Evolutionary conservation across 2,329 filamentous ascomycete species (phyloP), one percentile per base, ranked within the genome.

Genomic region (Penicillium sp.): DNA sequence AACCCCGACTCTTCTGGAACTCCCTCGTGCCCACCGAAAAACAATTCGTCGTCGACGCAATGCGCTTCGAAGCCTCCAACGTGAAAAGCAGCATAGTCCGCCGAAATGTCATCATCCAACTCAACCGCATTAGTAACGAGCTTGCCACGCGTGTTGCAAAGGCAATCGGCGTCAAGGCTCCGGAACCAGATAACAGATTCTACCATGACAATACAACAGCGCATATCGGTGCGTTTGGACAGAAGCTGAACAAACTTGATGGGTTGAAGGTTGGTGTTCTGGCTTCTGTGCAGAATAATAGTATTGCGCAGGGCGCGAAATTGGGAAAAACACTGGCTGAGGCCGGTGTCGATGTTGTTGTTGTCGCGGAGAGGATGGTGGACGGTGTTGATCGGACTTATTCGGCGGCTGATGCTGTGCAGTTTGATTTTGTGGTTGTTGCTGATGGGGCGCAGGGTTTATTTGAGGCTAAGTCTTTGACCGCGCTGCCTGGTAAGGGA

Each of bases 1-100:
- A 89, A 64, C 80, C 84, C 0, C 80, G 86, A 1, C 75, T 89
- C 11, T 88, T 89, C 72, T 88, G 80, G 77, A 89, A 89, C 76
- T 88, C 84, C 0, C 73, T 89, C 41, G 73, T 77, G 1, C 74
- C 77, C 1, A 75, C 76, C 0, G 86, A 89, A 69, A 80, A 87
- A 65, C 85, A 89, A 62, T 84, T 87, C 62, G 67, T 89, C 33
- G 77, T 89, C 70, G 85, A 89, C 64, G 85, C 84, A 0, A 81
- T 89, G 46, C 82, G 86, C 25, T 88, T 89, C 65, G 86, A 89
- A 70, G 78, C 77, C 0, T 77, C 81, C 18, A 78, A 86, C 12
- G 59, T 89, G 29, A 71, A 75, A 57, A 83, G 80, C 35, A 57
- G 68, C 0, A 61, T 75, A 1, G 80, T 89, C 13, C 82, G 82